A percentile compares a stretch with the other conserved stretches of the same genome.
These are phyloP conservation scores for Peronospora farinosa DNA, from an alignment of 352 stramenopile species.

Conservation along the genomic window DNA sequence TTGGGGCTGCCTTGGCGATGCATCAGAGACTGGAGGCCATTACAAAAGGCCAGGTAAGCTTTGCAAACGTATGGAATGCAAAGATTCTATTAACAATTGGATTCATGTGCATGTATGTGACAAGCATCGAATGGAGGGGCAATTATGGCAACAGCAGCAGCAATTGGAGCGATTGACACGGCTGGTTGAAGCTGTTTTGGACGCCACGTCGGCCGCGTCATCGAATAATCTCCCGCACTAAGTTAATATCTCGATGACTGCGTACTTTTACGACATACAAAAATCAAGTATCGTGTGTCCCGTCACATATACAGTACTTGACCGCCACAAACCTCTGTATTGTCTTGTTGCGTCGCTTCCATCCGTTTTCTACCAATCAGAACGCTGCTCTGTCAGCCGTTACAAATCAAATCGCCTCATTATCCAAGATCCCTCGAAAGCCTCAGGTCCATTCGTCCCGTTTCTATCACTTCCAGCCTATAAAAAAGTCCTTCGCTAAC, in stretches of 20 bases:
- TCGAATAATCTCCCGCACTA: not conserved
- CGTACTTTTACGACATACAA: no score
- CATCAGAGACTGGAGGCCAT: slow-evolving; percentile 34
- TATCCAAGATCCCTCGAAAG: slow-evolving; percentile 9
- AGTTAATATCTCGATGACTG: not conserved
- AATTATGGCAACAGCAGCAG: slow-evolving; percentile 33
- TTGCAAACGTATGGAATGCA: not conserved
- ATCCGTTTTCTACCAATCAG: slow-evolving; percentile 11
- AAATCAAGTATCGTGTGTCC: not conserved
- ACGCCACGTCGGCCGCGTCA: slow-evolving; percentile 2
- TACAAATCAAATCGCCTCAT: slow-evolving; percentile 6
- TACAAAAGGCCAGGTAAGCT: slow-evolving; percentile 29
- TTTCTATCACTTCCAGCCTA: slow-evolving; percentile 9
- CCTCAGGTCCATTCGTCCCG: slow-evolving; percentile 17
- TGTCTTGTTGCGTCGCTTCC: not conserved
- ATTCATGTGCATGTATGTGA: slow-evolving; percentile 1
- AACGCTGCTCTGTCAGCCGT: no score
- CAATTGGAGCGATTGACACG: slow-evolving; percentile 35
- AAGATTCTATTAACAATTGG: not conserved
- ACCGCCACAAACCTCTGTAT: no score
- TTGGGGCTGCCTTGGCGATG: slow-evolving; percentile 22
- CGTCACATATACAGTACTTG: not conserved
- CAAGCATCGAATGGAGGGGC: slow-evolving; percentile 33
- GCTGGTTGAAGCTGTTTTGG: slow-evolving; percentile 26
- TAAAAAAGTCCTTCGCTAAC: slow-evolving; percentile 19